Conservation (phyloP, 495 filamentous ascomycete species). For the Letharia lupina region DNA sequence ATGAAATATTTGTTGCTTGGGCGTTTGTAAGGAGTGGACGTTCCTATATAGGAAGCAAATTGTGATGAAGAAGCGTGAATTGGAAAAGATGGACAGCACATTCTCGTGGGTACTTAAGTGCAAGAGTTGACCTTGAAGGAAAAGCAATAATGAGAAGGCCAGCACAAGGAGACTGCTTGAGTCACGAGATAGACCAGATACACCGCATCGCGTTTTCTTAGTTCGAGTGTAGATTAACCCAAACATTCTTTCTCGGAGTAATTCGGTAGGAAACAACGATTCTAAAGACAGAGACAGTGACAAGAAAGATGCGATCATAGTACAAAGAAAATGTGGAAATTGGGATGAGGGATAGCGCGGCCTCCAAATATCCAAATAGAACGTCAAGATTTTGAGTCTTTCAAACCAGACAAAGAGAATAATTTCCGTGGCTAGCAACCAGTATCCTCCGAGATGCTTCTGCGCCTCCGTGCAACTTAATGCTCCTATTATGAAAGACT, state of each 20-base stretch:
- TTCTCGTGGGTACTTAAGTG: not conserved
- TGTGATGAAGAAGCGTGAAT: not conserved
- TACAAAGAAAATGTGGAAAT: constrained; percentile 3
- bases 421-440: not conserved
- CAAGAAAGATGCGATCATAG: not conserved
- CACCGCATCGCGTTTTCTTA: not conserved
- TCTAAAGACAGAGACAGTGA: not conserved
- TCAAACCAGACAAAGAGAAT: not conserved
- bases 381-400: not conserved
- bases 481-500: not conserved
- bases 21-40: not conserved
- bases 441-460: not conserved
- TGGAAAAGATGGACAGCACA: not conserved
- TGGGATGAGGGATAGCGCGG: not conserved
- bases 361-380: not conserved
- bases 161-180: not conserved
- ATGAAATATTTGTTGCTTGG: not conserved
- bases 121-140: not conserved
- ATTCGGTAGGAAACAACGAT: not conserved
- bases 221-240: not conserved
- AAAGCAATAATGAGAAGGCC: not conserved
- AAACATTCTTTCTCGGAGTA: not conserved
- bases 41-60: constrained; percentile 1
- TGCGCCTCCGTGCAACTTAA: not conserved
- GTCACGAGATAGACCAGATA: not conserved